Evolutionary conservation across 371 early-diverging fungal genomes (phyloP).

Genomic region (Vavraia culicis): DNA sequence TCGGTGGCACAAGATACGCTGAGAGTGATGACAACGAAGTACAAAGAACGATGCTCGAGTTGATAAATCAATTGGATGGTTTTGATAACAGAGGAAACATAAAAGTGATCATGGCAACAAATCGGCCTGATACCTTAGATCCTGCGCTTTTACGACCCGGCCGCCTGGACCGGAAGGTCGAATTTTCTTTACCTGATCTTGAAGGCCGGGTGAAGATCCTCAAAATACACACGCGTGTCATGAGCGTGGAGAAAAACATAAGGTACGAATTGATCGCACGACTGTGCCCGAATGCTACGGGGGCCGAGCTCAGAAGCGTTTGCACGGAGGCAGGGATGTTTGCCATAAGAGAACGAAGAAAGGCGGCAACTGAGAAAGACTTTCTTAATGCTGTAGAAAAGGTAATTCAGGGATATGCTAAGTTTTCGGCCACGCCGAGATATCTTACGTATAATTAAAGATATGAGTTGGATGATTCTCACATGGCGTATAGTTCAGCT

Average conservation of each 20-base stretch:
- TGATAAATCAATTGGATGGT: slow-evolving; percentile 97
- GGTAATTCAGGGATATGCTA: slow-evolving; percentile 92
- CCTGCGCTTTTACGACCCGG: slow-evolving; percentile 95
- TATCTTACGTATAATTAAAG: slow-evolving; percentile 47
- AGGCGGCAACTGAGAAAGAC: slow-evolving; percentile 95
- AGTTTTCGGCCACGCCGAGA: slow-evolving; percentile 76
- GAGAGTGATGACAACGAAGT: slow-evolving; percentile 98
- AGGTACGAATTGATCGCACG: slow-evolving; percentile 89
- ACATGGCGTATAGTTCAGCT: too few relatives aligned
- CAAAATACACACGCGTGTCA: slow-evolving; percentile 89
- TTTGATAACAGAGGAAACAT: slow-evolving; percentile 98
- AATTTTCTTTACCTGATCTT: slow-evolving; percentile 78
- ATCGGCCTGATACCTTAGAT: slow-evolving; percentile 93
- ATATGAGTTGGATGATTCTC: too few relatives aligned
- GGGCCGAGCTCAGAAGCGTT: slow-evolving; percentile 80
- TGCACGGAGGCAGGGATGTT: slow-evolving; percentile 99
- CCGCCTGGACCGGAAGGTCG: slow-evolving; percentile 93
- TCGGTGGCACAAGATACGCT: slow-evolving; percentile 82
- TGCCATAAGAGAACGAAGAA: slow-evolving; percentile 90
- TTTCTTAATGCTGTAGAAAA: slow-evolving; percentile 95
- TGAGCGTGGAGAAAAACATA: slow-evolving; percentile 81
- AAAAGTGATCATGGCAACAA: slow-evolving; percentile 94
- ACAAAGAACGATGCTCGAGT: slow-evolving; percentile 94
- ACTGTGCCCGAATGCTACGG: slow-evolving; percentile 90
- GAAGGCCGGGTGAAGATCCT: slow-evolving; percentile 85